Evolutionary conservation across 2,329 filamentous ascomycete species (phyloP).

Genomic region (Diaporthe batatas): DNA sequence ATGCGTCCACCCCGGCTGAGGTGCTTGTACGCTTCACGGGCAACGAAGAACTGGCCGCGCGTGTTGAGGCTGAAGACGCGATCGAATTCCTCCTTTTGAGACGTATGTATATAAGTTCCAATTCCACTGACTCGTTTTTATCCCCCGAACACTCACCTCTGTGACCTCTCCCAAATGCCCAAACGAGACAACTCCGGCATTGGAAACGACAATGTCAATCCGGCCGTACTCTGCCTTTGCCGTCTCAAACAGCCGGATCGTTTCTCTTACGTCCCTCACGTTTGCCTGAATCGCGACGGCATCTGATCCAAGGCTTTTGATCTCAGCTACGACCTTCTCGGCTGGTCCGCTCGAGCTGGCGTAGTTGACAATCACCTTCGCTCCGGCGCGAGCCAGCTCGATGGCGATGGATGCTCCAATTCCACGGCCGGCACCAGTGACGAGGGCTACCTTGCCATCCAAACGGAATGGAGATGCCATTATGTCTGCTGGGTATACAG

Average conservation of each 20-base stretch:
- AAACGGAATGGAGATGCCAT: conserved; percentile 10
- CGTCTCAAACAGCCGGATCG: conserved; percentile 72
- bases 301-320: conserved; percentile 74
- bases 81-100: conserved; percentile 70
- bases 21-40: conserved; percentile 77
- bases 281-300: conserved; percentile 77
- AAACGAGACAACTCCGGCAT: conserved; percentile 77
- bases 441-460: conserved; percentile 8
- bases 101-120: neutral
- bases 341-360: conserved; percentile 74
- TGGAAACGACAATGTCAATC: conserved; percentile 78
- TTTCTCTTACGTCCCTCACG: conserved; percentile 74
- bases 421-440: conserved; percentile 63
- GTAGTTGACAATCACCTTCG: conserved; percentile 77
- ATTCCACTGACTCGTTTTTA: too few species aligned
- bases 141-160: conserved; percentile 55
- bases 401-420: conserved; percentile 76
- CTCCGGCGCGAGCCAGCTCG: conserved; percentile 74
- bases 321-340: conserved; percentile 73
- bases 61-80: conserved; percentile 78
- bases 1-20: conserved; percentile 76
- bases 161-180: conserved; percentile 76
- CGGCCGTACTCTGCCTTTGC: conserved; percentile 74
- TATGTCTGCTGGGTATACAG: neutral
- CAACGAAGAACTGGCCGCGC: conserved; percentile 79